These are phyloP conservation scores for Saturnispora silvae DNA, from an alignment of 805 yeast genomes.

Conservation along the genomic window DNA sequence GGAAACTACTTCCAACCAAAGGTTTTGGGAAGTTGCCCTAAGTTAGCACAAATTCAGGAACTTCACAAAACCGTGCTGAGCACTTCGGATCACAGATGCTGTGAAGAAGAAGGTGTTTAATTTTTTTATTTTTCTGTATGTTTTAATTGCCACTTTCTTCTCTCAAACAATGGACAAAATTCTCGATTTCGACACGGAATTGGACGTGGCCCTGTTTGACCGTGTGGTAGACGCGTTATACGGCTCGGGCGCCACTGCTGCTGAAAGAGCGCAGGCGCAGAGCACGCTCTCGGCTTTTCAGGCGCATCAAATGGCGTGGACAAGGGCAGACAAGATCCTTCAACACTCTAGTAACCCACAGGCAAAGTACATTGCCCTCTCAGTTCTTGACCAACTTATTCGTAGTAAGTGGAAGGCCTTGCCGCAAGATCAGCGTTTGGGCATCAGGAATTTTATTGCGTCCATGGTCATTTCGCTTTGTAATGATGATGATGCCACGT, in stretches of 20 bases:
- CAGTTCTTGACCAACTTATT: conserved; percentile 82
- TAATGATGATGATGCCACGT: conserved; percentile 68
- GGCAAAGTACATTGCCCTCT: conserved; percentile 83
- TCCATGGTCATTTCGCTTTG: conserved; percentile 89
- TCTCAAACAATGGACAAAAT: conserved; percentile 59
- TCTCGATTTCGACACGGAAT: conserved; percentile 75
- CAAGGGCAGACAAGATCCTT: conserved; percentile 78
- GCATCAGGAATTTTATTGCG: conserved; percentile 88
- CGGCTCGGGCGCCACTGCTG: conserved; percentile 49
- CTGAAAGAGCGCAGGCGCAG: conserved; percentile 61
- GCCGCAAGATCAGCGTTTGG: conserved; percentile 80
- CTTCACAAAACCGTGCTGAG: no score
- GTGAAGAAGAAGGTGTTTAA: no score
- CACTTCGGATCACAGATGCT: no score
- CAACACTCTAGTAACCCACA: conserved; percentile 72
- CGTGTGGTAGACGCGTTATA: conserved; percentile 78
- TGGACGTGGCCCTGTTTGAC: conserved; percentile 74
- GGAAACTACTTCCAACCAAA: no score
- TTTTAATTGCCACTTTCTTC: neutral
- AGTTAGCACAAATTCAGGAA: no score
- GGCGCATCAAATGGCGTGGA: conserved; percentile 94
- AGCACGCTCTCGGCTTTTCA: conserved; percentile 69
- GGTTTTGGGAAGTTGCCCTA: no score
- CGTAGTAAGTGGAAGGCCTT: conserved; percentile 89
- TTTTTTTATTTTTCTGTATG: neutral